Percentiles rank a stretch among this genome's conserved stretches.
These are phyloP conservation scores for Plectosphaerella sp. DNA, from an alignment of 2,329 filamentous ascomycete species.

Conservation along the genomic window DNA sequence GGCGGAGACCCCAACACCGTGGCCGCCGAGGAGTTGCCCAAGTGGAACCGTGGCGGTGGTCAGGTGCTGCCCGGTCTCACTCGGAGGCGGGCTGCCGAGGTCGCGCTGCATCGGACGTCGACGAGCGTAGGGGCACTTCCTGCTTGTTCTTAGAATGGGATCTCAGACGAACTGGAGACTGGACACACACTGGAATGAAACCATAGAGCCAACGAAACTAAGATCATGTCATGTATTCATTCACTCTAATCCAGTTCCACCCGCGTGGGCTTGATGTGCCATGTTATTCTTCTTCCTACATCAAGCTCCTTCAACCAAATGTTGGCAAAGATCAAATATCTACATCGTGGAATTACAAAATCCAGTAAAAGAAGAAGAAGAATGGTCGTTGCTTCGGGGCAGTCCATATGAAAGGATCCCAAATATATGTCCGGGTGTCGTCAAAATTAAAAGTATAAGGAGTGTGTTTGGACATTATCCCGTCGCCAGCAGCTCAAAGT, in stretches of 20 bases:
- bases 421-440: background rate
- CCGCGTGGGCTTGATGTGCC: background rate
- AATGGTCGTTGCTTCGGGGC: background rate
- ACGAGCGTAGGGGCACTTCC: constrained; percentile 8
- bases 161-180: too few species aligned
- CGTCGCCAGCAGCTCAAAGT: background rate
- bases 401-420: background rate
- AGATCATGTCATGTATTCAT: background rate
- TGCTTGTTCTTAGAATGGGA: constrained; percentile 8
- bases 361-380: background rate
- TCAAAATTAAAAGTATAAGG: background rate
- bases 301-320: background rate
- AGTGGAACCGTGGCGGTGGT: constrained; percentile 39
- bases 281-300: background rate
- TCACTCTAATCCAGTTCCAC: background rate
- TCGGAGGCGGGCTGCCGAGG: constrained; percentile 37
- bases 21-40: constrained; percentile 37
- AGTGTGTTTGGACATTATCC: background rate
- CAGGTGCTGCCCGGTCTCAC: constrained; percentile 33
- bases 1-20: constrained; percentile 37
- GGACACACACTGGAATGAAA: too few species aligned
- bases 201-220: too few species aligned
- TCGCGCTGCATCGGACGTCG: constrained; percentile 23
- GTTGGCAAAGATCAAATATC: background rate
- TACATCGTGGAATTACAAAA: constrained; percentile 3